Conservation (phyloP, 1,284 basidiomycete genomes). For the Trichosporon asahii region DNA sequence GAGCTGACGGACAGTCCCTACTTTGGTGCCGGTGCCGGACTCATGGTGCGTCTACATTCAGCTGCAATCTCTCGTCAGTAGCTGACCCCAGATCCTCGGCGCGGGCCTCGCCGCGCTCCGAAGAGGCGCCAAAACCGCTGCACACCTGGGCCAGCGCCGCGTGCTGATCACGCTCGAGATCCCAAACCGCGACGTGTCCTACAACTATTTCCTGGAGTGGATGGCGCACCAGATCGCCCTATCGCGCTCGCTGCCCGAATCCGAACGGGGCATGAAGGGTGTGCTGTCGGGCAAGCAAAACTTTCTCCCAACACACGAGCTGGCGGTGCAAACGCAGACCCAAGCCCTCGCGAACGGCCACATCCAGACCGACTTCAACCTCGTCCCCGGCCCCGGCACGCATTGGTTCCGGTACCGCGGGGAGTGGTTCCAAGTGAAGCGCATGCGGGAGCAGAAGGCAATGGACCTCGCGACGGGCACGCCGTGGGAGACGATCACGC, state of each 20-base stretch:
- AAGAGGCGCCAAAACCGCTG: conserved; percentile 65
- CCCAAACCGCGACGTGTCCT: conserved; percentile 89
- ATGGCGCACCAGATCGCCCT: conserved; percentile 60
- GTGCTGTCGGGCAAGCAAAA: conserved; percentile 45
- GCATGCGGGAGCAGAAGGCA: conserved; percentile 86
- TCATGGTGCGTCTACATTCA: conserved; percentile 66
- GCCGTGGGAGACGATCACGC: conserved; percentile 95
- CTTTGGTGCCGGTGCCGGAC: conserved; percentile 92
- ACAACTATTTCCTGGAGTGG: conserved; percentile 98
- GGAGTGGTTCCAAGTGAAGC: conserved; percentile 86
- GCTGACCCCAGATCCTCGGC: conserved; percentile 67
- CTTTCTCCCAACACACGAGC: conserved; percentile 77
- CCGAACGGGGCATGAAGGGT: conserved; percentile 26
- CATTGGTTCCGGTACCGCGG: conserved; percentile 88
- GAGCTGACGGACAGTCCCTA: conserved; percentile 65
- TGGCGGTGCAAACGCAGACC: conserved; percentile 88
- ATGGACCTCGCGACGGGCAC: conserved; percentile 86
- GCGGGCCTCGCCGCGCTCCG: conserved; percentile 74
- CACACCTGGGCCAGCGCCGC: conserved; percentile 75
- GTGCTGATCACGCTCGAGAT: conserved; percentile 95
- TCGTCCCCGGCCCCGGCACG: conserved; percentile 91
- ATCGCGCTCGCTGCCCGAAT: conserved; percentile 28
- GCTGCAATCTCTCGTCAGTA: too few species aligned
- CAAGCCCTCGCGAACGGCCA: conserved; percentile 86
- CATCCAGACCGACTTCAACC: conserved; percentile 78